Evolutionary conservation across 495 filamentous ascomycete genomes (phyloP), one percentile per base, ranked within the genome.

Genomic region (Astrothelium macrocarpum): DNA sequence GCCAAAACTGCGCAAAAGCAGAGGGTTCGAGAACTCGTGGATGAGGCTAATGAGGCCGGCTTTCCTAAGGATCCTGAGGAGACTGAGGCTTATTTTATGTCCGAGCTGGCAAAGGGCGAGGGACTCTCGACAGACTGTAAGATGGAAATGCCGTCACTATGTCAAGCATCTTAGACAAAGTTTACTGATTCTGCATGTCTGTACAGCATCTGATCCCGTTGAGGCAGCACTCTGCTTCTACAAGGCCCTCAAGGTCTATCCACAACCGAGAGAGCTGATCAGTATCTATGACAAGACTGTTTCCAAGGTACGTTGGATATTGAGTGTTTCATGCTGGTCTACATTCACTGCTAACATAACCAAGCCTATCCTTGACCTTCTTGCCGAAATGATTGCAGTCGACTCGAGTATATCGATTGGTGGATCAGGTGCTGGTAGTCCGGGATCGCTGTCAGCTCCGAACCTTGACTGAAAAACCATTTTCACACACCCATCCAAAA

Each of bases 231-330:
- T 97, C 60, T 88, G 87, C 76, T 97, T 98, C 78, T 98, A 96
- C 84, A 92, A 89, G 81, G 94, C 94, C 43, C 82, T 98, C 70
- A 98, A 97, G 81, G 94, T 98, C 39, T 98, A 98, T 77, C 94
- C 94, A 10, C 86, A 90, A 66, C 94, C 94, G 9, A 83, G 85
- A 70, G 94, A 97, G 71, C 81, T 98, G 63, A 96, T 98, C 74
- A 81, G 79, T 63, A 97, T 98, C 73, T 98, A 97, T 78, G 95
- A 97, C 76, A 96, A 96, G 83, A 97, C 93, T 53, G 92, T 96
- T 26, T 84, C 90, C 58, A 96, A 95, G 85, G 84, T 87, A 78
- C 65, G 72, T 64, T 20, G 29, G 25, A 1, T 18, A 32, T 20
- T 59, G 49, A 18, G 10, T 32, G 26, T 59, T 5, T 10, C 11